Base-by-base conservation (phyloP, 768 basidiomycete genomes). In the Gymnopilus dilepis region DNA sequence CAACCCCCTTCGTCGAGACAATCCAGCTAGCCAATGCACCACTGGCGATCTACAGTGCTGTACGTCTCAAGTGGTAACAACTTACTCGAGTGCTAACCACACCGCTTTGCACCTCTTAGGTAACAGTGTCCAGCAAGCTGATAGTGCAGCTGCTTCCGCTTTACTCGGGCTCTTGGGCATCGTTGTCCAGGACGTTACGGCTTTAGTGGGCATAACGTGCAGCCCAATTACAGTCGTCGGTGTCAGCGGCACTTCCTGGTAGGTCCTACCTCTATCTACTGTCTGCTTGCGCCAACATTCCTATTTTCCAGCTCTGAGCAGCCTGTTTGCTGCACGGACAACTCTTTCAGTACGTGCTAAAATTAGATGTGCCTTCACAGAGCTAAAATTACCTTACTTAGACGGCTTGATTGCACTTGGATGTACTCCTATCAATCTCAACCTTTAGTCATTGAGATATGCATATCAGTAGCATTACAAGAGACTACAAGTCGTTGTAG, bases 41-140 rank as follows among this genome's bases (percentile, higher is more conserved):
- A 70, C 67, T 34, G 73, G 71, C 6, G 30, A 53, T 17, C 33
- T 75, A 37, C 70, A 73, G 52, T 76, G 75, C 69, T 69, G 73
- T 64, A 34, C 33, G 65, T 58, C 6, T 1, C 11, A 3, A 43
- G 8, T 41, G 7, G 21, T 7, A 19, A 13, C 15, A 28, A 11
- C 9, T 28, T 31, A 12, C 12, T 7, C 13, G 15, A 26, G 13
- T 30, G 15, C 19, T 26, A 51, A 41, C 6, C 1, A 26, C 19
- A 40, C 17, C 4, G 21, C 24, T 31, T 3, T 15, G 24, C 7
- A 47, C 28, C 6, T 60, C 26, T 33, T 24, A 66, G 65, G 65
- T 69, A 43, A 69, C 60, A 67, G 56, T 40, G 54, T 56, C 19
- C 56, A 70, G 42, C 31, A 54, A n/a, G 59, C 61, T 15, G 22